Percentiles rank a stretch among this genome's conserved stretches.
Conservation (phyloP, 176 grass and related monocot genomes). For the Musa troglodytarum region DNA sequence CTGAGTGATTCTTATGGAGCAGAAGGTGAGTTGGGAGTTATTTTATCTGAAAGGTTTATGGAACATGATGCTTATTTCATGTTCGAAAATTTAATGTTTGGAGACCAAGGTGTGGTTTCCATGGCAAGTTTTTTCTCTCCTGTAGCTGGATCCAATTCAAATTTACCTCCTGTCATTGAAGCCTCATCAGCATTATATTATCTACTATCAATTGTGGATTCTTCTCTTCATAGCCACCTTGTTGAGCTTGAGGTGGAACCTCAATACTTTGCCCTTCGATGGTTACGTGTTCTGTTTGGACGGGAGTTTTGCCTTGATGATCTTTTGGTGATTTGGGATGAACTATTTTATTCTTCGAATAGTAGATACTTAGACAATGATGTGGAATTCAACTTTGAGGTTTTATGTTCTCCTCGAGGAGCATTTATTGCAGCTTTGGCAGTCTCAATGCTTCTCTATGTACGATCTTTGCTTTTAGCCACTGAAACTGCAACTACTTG, state of each 20-base stretch:
- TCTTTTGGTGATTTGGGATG: constrained; percentile 78
- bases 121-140: constrained; percentile 82
- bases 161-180: constrained; percentile 70
- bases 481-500: constrained; percentile 72
- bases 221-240: constrained; percentile 88
- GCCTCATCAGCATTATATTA: constrained; percentile 93
- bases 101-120: constrained; percentile 41
- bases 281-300: constrained; percentile 91
- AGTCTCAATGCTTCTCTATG: constrained; percentile 89
- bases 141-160: constrained; percentile 37
- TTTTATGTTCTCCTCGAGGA: constrained; percentile 78
- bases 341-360: constrained; percentile 67
- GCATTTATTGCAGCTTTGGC: constrained; percentile 82
- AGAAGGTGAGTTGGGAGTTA: constrained; percentile 83
- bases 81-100: constrained; percentile 88
- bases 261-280: constrained; percentile 90
- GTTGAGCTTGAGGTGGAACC: constrained; percentile 89
- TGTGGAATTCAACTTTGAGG: constrained; percentile 44
- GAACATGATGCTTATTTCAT: constrained; percentile 97
- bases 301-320: constrained; percentile 74
- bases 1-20: constrained; percentile 94
- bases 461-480: constrained; percentile 75
- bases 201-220: constrained; percentile 59
- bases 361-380: constrained; percentile 32
- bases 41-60: constrained; percentile 92